phyloP scores from a whole-genome alignment of 2,329 filamentous ascomycete genomes.

The Fusarium domesticum region DNA sequence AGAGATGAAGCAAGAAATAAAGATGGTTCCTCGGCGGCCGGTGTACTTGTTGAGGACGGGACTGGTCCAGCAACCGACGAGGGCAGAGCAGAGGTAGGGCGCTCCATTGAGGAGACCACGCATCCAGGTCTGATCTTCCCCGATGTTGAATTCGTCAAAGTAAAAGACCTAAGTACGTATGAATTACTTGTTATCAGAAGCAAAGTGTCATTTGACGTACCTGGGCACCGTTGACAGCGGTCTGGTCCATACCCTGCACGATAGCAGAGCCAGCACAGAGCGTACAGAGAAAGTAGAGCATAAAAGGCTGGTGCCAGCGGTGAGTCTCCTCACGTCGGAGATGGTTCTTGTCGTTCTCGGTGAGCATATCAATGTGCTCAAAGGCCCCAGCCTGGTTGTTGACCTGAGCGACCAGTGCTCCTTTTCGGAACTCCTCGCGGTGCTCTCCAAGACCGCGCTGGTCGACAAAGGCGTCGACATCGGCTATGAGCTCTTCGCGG shows the following conservation, averaged over 20 bases:
- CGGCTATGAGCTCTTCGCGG: conserved; percentile 30
- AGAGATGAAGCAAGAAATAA: conserved; percentile 57
- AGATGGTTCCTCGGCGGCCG: conserved; percentile 62
- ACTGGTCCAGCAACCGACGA: conserved; percentile 36
- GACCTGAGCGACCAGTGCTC: conserved; percentile 49
- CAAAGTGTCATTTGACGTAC: conserved; percentile 38
- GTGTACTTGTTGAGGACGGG: conserved; percentile 55
- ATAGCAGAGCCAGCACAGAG: conserved; percentile 46
- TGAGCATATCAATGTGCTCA: conserved; percentile 28
- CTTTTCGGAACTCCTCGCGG: conserved; percentile 47
- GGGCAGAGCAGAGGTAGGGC: conserved; percentile 51
- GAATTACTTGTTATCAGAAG: background rate
- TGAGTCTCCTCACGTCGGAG: conserved; percentile 30
- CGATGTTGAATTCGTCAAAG: conserved; percentile 31
- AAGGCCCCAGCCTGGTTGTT: conserved; percentile 35
- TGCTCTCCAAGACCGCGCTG: conserved; percentile 34
- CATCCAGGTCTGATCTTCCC: conserved; percentile 40
- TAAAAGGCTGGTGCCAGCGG: conserved; percentile 34
- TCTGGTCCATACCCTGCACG: conserved; percentile 66
- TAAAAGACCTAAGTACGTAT: conserved; percentile 36
- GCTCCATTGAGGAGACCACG: conserved; percentile 55
- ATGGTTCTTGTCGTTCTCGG: conserved; percentile 29
- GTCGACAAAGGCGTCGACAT: conserved; percentile 38
- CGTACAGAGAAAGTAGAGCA: conserved; percentile 36
- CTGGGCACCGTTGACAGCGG: conserved; percentile 62